These are phyloP conservation scores for Diaporthe australafricana DNA, from an alignment of 2,329 filamentous ascomycete species.

Conservation along the genomic window DNA sequence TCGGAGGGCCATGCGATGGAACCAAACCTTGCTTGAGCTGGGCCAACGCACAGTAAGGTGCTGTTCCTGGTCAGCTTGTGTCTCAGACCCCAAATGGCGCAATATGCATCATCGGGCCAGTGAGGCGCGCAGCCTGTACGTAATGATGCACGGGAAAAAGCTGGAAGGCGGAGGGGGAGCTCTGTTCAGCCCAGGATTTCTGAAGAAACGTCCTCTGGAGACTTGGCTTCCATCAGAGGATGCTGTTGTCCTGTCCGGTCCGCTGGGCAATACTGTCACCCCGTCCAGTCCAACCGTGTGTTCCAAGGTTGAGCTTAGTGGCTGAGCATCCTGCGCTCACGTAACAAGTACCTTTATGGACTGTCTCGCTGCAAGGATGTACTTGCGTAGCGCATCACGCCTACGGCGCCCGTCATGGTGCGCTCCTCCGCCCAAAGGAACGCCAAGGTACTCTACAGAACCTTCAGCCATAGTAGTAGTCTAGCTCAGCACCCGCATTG, in stretches of 20 bases:
- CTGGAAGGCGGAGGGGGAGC: slow-evolving; percentile 7
- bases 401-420: background rate
- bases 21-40: slow-evolving; percentile 28
- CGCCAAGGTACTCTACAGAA: too few relatives aligned
- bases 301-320: slow-evolving; percentile 7
- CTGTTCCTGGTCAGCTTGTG: slow-evolving; percentile 31
- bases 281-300: background rate
- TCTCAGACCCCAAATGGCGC: slow-evolving; percentile 33
- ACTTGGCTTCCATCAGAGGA: slow-evolving; percentile 7
- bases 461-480: background rate
- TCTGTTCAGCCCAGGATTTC: slow-evolving; percentile 16
- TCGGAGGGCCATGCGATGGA: slow-evolving; percentile 28
- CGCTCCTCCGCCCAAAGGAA: too few relatives aligned
- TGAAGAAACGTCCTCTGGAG: background rate
- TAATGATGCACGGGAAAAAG: slow-evolving; percentile 28
- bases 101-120: slow-evolving; percentile 28
- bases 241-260: background rate
- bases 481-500: slow-evolving; percentile 16
- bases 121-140: slow-evolving; percentile 30
- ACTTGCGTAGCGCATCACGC: background rate
- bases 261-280: background rate
- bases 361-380: background rate
- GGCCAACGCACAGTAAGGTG: background rate
- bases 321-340: slow-evolving; percentile 27
- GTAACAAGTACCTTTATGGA: slow-evolving; percentile 10